Evolutionary conservation across 331 rosid genomes (phyloP), one percentile per base, ranked within the genome.

Genomic region (Quercus lobata): DNA sequence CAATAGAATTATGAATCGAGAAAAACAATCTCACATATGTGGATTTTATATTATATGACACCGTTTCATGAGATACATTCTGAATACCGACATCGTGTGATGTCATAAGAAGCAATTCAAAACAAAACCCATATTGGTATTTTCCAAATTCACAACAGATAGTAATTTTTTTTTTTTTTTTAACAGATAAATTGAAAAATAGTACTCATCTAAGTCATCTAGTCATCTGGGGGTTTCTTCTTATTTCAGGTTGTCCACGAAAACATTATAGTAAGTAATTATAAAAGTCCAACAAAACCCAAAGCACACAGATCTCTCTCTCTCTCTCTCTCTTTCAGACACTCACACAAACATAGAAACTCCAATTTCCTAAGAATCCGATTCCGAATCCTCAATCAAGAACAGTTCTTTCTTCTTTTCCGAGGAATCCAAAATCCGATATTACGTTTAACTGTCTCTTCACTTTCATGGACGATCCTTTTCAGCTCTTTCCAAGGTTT

Each of bases 401-500:
- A 54, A 14, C 27, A 37, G 19, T 53, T 34, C 57, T 16, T 56
- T 2, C 1, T 44, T 55, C n/a, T 75, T 76, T 63, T 16, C 54
- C 18, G 0, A 5, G 74, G 54, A 79, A 78, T 76, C 77, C 76
- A 34, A 21, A 73, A 57, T 76, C 78, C 69, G 55, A 61, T 63
- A 17, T 49, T 57, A 35, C 52, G 34, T 76, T 34, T 57, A 68
- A 46, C 75, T 86, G 46, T 41, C 46, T 81, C 84, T 61, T 80
- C 83, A 73, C 82, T 89, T 88, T 83, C 88, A 82, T 86, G 83
- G 92, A 88, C 80, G 89, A 85, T 82, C 92, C 24, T 83, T 72
- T 82, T 82, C 85, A 75, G 73, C 80, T 82, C 75, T 71, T 83
- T 21, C 86, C 56, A 87, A 87, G 95, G 93, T 94, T 68, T 68